Evolutionary conservation across 305 asterid genomes (phyloP), one percentile per base, ranked within the genome.

Genomic region (Solanum aculeatissimum): DNA sequence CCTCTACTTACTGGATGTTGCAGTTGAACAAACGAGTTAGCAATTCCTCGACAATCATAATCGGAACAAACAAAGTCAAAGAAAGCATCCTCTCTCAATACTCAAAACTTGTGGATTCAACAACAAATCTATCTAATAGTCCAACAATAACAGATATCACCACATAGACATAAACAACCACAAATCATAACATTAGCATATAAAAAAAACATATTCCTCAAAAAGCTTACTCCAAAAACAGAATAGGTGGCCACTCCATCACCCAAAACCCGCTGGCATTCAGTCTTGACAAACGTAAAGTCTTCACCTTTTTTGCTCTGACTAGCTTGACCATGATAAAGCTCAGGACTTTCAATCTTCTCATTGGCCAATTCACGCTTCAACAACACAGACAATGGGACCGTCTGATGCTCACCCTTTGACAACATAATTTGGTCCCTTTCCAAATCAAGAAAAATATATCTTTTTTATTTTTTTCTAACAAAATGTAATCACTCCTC

Each of bases 221-320:
- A 68, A 35, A 70, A 57, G 65, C 54, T 85, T 95, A 96, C 99
- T 96, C 92, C 98, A 6, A 95, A 96, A 86, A 95, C 99, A 13
- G 98, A 93, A 88, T 84, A 95, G 16, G 97, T 93, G 84, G 97
- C 89, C 87, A 96, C 93, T 86, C 97, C 98, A 92, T 96, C 99
- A 21, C 98, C 99, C 87, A 96, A 87, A 45, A 89, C 95, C 77
- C 98, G 87, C 83, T 96, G 94, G 84, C 98, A 93, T 90, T 93
- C 99, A 0, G 99, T 90, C 94, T 93, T 96, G 85, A 96, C 82
- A 78, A 96, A 86, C 15, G 97, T 94, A 85, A 93, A 93, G 83
- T 96, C 99, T 90, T 96, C 99, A 19, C 99, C 98, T 88, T 95
- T 96, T 93, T 96, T 96, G 93, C 95, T 93, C 92, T 95, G 98